A percentile compares a stretch with the other conserved stretches of the same genome.
Evolutionary conservation across 441 rosid species (phyloP).

Genomic region (Adansonia grandidieri): DNA sequence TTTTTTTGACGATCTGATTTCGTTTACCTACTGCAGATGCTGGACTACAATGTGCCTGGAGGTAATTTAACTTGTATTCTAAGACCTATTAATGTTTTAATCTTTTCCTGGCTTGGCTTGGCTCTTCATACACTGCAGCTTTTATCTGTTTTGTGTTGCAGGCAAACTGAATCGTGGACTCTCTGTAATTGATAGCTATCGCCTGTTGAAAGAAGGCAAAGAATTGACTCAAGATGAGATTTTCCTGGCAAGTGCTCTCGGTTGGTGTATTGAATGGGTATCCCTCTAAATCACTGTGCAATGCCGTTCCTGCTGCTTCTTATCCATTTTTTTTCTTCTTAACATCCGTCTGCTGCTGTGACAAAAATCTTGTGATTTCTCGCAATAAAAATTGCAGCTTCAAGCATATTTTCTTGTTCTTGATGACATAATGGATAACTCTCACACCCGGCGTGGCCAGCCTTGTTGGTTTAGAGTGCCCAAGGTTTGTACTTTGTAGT

Average conservation of each 20-base stretch:
- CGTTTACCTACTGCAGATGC: conserved; percentile 56
- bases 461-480: conserved; percentile 92
- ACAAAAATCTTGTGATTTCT: conserved; percentile 43
- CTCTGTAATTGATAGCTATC: conserved; percentile 82
- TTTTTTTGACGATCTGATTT: conserved; percentile 18
- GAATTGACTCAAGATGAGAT: conserved; percentile 68
- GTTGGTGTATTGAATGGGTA: conserved; percentile 98
- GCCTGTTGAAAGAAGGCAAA: conserved; percentile 63
- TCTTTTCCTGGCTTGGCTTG: not conserved
- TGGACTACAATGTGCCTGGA: conserved; percentile 90
- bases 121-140: conserved; percentile 15
- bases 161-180: conserved; percentile 84
- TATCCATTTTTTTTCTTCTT: conserved; percentile 2
- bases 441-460: conserved; percentile 91
- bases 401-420: conserved; percentile 92
- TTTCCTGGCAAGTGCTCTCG: conserved; percentile 75
- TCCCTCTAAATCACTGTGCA: not conserved
- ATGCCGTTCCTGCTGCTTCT: not conserved
- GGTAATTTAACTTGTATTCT: conserved; percentile 40
- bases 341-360: not conserved
- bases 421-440: conserved; percentile 89
- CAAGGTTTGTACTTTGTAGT: conserved; percentile 49
- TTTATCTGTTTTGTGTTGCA: conserved; percentile 27
- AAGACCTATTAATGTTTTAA: not conserved
- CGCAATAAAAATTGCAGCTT: conserved; percentile 52